Percentiles rank a stretch among this genome's conserved stretches.
Conservation (phyloP, 139 green algal species). For the Nannochloris sp. region DNA sequence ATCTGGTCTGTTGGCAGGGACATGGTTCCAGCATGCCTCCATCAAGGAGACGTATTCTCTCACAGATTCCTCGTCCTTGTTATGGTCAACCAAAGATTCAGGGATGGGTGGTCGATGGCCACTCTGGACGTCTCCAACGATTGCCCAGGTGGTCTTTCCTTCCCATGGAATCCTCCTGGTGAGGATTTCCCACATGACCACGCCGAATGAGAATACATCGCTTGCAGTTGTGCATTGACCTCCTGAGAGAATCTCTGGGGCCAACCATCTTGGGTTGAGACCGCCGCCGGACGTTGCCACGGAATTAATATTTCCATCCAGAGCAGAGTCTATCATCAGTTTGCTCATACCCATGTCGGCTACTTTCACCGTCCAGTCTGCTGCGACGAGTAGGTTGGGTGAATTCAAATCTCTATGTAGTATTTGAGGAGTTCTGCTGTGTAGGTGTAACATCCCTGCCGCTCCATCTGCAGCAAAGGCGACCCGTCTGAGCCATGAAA, state of each 20-base stretch:
- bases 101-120: not conserved
- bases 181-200: slow-evolving; percentile 59
- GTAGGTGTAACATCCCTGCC: slow-evolving; percentile 72
- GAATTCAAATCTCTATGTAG: slow-evolving; percentile 79
- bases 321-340: slow-evolving; percentile 18
- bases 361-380: slow-evolving; percentile 41
- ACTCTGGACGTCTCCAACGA: not conserved
- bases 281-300: slow-evolving; percentile 13
- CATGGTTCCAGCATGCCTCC: slow-evolving; percentile 12
- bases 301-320: not conserved
- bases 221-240: slow-evolving; percentile 21
- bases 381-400: slow-evolving; percentile 41
- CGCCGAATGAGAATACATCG: slow-evolving; percentile 42
- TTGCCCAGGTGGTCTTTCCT: not conserved
- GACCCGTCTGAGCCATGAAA: slow-evolving; percentile 26
- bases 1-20: slow-evolving; percentile 26
- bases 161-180: slow-evolving; percentile 68
- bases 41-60: slow-evolving; percentile 5
- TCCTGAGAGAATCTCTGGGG: slow-evolving; percentile 31
- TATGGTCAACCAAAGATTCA: not conserved
- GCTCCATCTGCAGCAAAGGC: slow-evolving; percentile 11
- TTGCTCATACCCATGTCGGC: slow-evolving; percentile 36
- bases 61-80: not conserved
- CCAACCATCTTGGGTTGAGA: slow-evolving; percentile 37
- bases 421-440: slow-evolving; percentile 64